These are phyloP conservation scores for Phytophthora citricola DNA, from an alignment of 352 stramenopile genomes.

Conservation along the genomic window DNA sequence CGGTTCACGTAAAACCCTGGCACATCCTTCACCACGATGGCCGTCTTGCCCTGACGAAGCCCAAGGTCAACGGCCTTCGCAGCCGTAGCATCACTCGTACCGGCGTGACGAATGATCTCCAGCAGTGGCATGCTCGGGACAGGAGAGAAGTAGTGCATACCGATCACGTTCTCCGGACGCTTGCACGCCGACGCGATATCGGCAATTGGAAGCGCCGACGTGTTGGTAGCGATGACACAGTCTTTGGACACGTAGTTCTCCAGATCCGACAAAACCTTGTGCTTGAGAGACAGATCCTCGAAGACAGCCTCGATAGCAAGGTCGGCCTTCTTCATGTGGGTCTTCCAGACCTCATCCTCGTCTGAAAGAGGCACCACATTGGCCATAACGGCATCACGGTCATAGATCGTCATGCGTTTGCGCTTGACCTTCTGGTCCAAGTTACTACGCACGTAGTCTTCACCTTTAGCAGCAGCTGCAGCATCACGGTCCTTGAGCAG, in stretches of 20 bases:
- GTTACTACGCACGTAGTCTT: conserved; percentile 95
- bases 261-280: conserved; percentile 94
- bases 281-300: conserved; percentile 97
- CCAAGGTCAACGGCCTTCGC: conserved; percentile 95
- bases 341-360: conserved; percentile 91
- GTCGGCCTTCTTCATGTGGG: conserved; percentile 94
- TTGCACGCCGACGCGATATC: conserved; percentile 92
- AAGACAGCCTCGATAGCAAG: conserved; percentile 99
- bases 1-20: conserved; percentile 99
- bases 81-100: conserved; percentile 89
- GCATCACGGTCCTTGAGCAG: conserved; percentile 97
- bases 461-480: conserved; percentile 75
- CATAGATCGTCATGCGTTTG: conserved; percentile 92
- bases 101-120: conserved; percentile 97
- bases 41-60: conserved; percentile 98
- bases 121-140: conserved; percentile 98
- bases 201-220: conserved; percentile 96
- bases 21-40: conserved; percentile 98
- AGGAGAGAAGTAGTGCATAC: conserved; percentile 99
- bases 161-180: conserved; percentile 93
- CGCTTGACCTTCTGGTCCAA: conserved; percentile 96
- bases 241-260: conserved; percentile 93
- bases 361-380: conserved; percentile 95
- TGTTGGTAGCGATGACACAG: conserved; percentile 98
- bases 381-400: conserved; percentile 92